Percentiles rank a stretch among this genome's conserved stretches.
Conservation (phyloP, 2,329 filamentous ascomycete genomes). For the Hyphodiscus sp. region DNA sequence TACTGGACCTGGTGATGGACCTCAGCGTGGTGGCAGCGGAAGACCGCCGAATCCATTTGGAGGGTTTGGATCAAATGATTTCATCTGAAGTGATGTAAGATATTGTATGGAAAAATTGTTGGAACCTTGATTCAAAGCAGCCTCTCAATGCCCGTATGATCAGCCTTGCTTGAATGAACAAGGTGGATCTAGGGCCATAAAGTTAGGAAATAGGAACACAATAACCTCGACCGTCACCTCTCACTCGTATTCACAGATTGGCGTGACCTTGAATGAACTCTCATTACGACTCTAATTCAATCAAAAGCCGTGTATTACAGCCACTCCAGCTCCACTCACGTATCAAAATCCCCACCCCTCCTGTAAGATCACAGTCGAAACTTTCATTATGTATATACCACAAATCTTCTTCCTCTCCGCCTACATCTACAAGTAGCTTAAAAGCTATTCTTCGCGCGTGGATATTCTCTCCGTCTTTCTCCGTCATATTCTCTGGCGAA, state of each 20-base stretch:
- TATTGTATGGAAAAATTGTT: background rate
- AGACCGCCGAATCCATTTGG: slow-evolving; percentile 51
- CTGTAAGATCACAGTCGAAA: too few species aligned
- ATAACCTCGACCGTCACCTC: too few species aligned
- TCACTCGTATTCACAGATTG: too few species aligned
- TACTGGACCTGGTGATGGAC: slow-evolving; percentile 60
- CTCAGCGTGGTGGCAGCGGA: slow-evolving; percentile 40
- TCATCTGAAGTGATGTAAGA: slow-evolving; percentile 35
- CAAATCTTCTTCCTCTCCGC: background rate
- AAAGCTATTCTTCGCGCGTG: background rate
- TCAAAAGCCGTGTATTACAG: background rate
- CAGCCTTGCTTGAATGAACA: too few species aligned
- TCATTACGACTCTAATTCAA: background rate
- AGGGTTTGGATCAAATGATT: slow-evolving; percentile 50
- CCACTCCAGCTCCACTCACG: background rate
- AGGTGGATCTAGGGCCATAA: background rate
- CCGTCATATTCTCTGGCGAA: slow-evolving; percentile 1
- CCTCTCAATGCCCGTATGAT: too few species aligned
- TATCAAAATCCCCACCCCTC: background rate
- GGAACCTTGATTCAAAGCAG: too few species aligned
- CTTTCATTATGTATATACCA: background rate
- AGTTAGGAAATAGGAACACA: too few species aligned
- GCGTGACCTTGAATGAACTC: too few species aligned
- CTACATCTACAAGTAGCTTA: too few species aligned
- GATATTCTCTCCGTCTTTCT: slow-evolving; percentile 3